Base-by-base conservation (phyloP, 495 filamentous ascomycete species). In the Recurvomyces mirabilis region DNA sequence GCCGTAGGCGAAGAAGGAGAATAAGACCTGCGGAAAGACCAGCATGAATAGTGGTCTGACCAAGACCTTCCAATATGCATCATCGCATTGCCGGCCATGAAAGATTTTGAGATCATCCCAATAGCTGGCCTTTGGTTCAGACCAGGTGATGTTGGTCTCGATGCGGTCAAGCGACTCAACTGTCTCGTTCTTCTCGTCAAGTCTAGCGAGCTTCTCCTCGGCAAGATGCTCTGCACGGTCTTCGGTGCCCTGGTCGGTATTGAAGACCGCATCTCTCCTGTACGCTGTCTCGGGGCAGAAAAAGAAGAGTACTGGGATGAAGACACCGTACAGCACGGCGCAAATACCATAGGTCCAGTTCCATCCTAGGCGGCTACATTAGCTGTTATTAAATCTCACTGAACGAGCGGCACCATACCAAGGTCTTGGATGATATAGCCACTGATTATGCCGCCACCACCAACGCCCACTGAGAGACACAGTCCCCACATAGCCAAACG, bases 401-500 rank as follows among this genome's bases (percentile, higher is more conserved):
- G n/a, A n/a, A n/a, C n/a, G n/a, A n/a, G n/a, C n/a, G n/a, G n/a
- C n/a, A n/a, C n/a, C n/a, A n/a, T n/a, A n/a, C n/a, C n/a, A n/a
- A 29, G 26, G 26, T 29, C 26, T 29, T 29, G 26, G 26, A 29
- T 29, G 41, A 62, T 62, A 36, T 58, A 60, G 30, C 55, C 59
- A 13, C 33, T 29, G 19, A 62, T 58, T 17, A 62, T 41, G 13
- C 38, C 44, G 12, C 50, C 58, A 28, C 54, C 55, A 1, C 47
- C 55, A 25, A 67, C 66, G 17, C 66, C 66, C 19, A 49, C 41
- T 4, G 75, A 54, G 19, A 81, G 64, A 24, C 75, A 75, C 40
- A 82, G 60, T 46, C 79, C 80, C 65, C 76, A 82, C 20, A 74
- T 62, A 0, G 78, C 78, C 24, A 79, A 77, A 2, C 78, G 68